These are phyloP conservation scores for Yamadazyma diddensiae DNA, from an alignment of 1,139 yeast genomes.

Conservation along the genomic window DNA sequence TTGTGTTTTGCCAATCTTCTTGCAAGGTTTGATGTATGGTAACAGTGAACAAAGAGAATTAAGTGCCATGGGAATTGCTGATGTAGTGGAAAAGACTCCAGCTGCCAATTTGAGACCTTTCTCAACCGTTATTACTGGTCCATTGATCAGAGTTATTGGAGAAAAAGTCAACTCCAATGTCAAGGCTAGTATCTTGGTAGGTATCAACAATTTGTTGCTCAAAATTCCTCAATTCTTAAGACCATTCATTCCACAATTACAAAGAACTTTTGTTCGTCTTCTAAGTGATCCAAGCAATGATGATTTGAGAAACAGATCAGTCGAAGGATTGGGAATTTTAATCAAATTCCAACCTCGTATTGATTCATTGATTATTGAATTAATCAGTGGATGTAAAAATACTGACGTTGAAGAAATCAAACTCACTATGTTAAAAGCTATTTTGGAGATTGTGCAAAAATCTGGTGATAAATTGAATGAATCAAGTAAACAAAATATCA, in stretches of 20 bases:
- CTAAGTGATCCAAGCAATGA: slow-evolving; percentile 76
- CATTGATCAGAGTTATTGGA: slow-evolving; percentile 95
- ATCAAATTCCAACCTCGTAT: slow-evolving; percentile 90
- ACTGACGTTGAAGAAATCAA: slow-evolving; percentile 63
- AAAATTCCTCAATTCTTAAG: slow-evolving; percentile 89
- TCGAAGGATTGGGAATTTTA: slow-evolving; percentile 81
- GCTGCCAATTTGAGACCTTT: slow-evolving; percentile 77
- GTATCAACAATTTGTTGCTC: slow-evolving; percentile 71
- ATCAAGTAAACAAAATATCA: slow-evolving; percentile 63
- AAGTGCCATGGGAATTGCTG: slow-evolving; percentile 88
- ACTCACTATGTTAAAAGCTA: slow-evolving; percentile 81
- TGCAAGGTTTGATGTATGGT: slow-evolving; percentile 96
- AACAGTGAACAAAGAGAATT: slow-evolving; percentile 76
- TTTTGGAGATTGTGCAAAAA: slow-evolving; percentile 76
- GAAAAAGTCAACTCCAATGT: slow-evolving; percentile 89
- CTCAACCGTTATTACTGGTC: slow-evolving; percentile 95
- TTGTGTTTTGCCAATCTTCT: slow-evolving; percentile 83
- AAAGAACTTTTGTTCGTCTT: slow-evolving; percentile 93
- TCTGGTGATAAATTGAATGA: slow-evolving; percentile 81
- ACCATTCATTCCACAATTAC: slow-evolving; percentile 96
- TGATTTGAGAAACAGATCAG: slow-evolving; percentile 79
- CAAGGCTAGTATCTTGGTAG: slow-evolving; percentile 85
- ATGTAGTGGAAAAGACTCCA: slow-evolving; percentile 82
- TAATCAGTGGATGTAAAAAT: slow-evolving; percentile 70
- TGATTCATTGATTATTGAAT: slow-evolving; percentile 85